These are phyloP conservation scores for Teratosphaeria pseudoeucalypti DNA, from an alignment of 2,329 filamentous ascomycete species.

Conservation along the genomic window DNA sequence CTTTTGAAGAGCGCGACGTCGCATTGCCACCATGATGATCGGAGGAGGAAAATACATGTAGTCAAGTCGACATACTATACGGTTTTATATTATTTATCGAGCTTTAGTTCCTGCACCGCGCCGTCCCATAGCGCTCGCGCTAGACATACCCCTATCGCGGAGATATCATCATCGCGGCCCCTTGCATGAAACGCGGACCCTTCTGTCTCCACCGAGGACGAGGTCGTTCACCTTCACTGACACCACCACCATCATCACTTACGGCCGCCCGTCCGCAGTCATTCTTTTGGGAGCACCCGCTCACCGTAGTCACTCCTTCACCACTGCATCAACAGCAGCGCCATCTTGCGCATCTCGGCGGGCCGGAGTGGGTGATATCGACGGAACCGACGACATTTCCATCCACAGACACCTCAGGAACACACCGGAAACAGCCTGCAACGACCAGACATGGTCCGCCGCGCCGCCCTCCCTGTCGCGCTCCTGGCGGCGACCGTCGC, in stretches of 20 bases:
- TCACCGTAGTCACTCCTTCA: neutral
- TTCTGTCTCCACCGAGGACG: neutral
- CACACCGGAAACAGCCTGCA: neutral
- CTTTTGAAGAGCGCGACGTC: neutral
- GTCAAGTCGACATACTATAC: neutral
- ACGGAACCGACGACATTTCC: neutral
- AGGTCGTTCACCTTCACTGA: neutral
- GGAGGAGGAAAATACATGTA: neutral
- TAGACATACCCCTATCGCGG: neutral
- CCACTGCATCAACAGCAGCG: neutral
- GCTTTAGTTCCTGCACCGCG: neutral
- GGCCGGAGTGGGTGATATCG: neutral
- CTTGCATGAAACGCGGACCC: neutral
- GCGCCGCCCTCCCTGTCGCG: slow-evolving; percentile 12
- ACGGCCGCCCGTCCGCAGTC: neutral
- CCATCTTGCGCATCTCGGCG: neutral
- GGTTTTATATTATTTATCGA: too few relatives aligned
- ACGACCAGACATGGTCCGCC: slow-evolving; percentile 8
- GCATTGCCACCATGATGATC: neutral
- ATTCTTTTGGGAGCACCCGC: neutral
- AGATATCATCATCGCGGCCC: neutral
- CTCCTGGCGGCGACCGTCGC: slow-evolving; percentile 13
- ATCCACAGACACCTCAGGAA: neutral
- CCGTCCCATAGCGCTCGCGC: neutral
- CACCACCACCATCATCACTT: neutral